Percentiles rank a stretch among this genome's conserved stretches.
Evolutionary conservation across 2,329 filamentous ascomycete genomes (phyloP).

Genomic region (Orbilia javanica): DNA sequence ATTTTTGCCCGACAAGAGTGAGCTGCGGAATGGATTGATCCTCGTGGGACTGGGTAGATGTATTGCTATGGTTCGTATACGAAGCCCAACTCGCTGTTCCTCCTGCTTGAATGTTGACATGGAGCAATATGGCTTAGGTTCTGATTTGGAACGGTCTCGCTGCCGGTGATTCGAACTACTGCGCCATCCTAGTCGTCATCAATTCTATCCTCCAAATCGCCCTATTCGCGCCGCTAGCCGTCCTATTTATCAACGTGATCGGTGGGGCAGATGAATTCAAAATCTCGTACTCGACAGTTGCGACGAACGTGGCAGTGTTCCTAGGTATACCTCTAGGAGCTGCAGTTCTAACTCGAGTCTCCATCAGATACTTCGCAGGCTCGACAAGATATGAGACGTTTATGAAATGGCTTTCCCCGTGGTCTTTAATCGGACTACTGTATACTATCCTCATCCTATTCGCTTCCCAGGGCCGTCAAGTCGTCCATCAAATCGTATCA

Average conservation of each 20-base stretch:
- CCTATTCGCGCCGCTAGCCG: constrained; percentile 76
- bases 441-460: constrained; percentile 91
- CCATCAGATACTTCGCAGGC: constrained; percentile 70
- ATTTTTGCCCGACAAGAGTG: constrained; percentile 73
- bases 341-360: constrained; percentile 80
- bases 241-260: constrained; percentile 77
- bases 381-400: constrained; percentile 78
- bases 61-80: constrained; percentile 80
- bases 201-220: constrained; percentile 82
- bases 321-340: constrained; percentile 85
- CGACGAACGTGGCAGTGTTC: constrained; percentile 85
- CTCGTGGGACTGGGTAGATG: constrained; percentile 87
- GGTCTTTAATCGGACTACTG: constrained; percentile 83
- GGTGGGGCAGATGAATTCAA: constrained; percentile 16
- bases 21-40: constrained; percentile 76
- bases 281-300: constrained; percentile 75
- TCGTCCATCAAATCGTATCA: constrained; percentile 84
- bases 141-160: constrained; percentile 84
- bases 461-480: constrained; percentile 80
- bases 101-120: too few species aligned
- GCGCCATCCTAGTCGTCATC: constrained; percentile 81
- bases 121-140: constrained; percentile 66
- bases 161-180: constrained; percentile 83
- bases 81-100: too few species aligned
- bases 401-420: constrained; percentile 77